Evolutionary conservation across 257 asterid species (phyloP).

Genomic region (Ilex asprella): DNA sequence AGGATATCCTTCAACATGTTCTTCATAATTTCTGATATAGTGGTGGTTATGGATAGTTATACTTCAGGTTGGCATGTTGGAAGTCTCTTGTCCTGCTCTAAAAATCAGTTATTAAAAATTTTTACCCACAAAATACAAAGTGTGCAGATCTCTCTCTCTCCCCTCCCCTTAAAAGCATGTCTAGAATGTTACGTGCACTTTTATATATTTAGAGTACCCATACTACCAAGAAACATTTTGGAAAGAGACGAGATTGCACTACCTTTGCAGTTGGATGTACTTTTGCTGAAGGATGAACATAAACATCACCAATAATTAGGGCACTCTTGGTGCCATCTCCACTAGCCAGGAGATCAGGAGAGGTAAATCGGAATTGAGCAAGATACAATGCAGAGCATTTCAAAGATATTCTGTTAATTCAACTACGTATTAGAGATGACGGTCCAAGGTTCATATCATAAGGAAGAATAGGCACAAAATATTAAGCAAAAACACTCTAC

Average conservation of each 20-base stretch:
- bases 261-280: conserved; percentile 89
- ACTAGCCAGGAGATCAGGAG: conserved; percentile 29
- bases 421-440: conserved; percentile 7
- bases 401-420: conserved; percentile 56
- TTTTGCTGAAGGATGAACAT: conserved; percentile 71
- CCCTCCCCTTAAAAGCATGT: background rate
- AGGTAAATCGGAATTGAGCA: conserved; percentile 25
- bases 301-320: conserved; percentile 28
- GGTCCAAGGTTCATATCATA: background rate
- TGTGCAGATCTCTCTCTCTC: background rate
- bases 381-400: conserved; percentile 39
- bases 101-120: too few relatives aligned
- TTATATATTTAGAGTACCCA: background rate
- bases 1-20: too few relatives aligned
- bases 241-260: conserved; percentile 1
- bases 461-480: background rate
- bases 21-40: too few relatives aligned
- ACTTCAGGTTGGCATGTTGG: too few relatives aligned
- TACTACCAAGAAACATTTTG: background rate
- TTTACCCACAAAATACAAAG: background rate
- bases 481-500: conserved; percentile 23
- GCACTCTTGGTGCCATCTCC: conserved; percentile 33
- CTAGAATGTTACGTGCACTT: background rate
- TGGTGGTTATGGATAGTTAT: too few relatives aligned
- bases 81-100: too few relatives aligned